These are phyloP conservation scores for Turritis glabra DNA, from an alignment of 345 rosid species.

Conservation along the genomic window DNA sequence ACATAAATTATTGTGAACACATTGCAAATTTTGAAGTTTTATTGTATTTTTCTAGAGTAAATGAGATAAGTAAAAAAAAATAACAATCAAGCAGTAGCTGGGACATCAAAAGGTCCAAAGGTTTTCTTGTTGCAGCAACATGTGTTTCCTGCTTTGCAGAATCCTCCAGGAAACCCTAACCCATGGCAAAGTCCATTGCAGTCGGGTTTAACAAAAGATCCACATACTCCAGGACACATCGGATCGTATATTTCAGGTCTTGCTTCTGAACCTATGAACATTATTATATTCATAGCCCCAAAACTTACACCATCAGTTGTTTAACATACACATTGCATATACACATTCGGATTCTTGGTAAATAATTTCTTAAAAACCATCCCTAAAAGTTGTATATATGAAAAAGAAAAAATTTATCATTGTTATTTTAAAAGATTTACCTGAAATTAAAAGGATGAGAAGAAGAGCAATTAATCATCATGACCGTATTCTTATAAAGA, in stretches of 20 bases:
- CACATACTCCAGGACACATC: not conserved
- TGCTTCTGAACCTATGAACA: not conserved
- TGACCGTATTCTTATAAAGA: not conserved
- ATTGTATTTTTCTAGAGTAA: not conserved
- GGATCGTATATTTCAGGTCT: not conserved
- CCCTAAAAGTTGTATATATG: not conserved
- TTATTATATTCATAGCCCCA: not conserved
- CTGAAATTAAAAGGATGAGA: not conserved
- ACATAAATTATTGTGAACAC: not conserved
- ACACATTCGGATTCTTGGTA: too few relatives aligned
- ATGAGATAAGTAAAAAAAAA: not conserved
- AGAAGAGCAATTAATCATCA: not conserved
- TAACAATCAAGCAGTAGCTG: not conserved
- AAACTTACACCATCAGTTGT: not conserved
- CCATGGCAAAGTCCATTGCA: not conserved
- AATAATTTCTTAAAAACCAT: too few relatives aligned
- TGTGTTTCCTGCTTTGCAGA: not conserved
- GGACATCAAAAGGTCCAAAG: not conserved
- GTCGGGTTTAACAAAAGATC: not conserved
- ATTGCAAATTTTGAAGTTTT: not conserved
- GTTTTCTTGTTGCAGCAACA: not conserved
- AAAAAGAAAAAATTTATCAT: not conserved
- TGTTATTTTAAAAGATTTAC: not conserved
- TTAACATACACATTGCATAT: too few relatives aligned
- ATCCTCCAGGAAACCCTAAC: conserved; percentile 2